Evolutionary conservation across 108 stramenopile genomes (phyloP), one percentile per base, ranked within the genome.

Genomic region (Nitzschia inconspicua): DNA sequence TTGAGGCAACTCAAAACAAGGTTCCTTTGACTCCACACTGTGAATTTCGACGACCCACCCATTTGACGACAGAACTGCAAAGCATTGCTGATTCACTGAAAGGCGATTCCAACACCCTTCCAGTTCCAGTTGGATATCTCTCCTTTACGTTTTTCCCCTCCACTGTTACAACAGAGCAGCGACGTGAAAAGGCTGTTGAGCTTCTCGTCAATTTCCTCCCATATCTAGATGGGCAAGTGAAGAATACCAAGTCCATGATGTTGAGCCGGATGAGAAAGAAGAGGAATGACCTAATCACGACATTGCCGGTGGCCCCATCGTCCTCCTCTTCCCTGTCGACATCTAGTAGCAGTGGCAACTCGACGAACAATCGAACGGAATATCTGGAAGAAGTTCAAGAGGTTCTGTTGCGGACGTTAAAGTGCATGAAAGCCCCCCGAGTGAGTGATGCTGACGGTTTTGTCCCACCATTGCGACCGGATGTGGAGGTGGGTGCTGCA

Each of bases 111-210:
- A 23, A 28, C 19, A 27, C 25, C 16, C 30, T 44, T 39, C 43
- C 61, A n/a, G 24, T 35, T 1, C 40, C 34, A 9, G 47, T 57
- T 29, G 66, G 66, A 3, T 66, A 26, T 56, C 66, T 57, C 28
- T 66, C 66, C 4, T 57, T 66, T 28, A 47, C 56, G 3, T 66
- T 66, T 28, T 66, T 66, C 31, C 63, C 63, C 19, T 64, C 50
- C 5, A 44, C 30, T 31, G 63, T 49, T 14, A 40, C 46, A 39
- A 51, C 63, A 1, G 5, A 40, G 5, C 42, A 51, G n/a, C 46
- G 39, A 4, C 36, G 41, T 32, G 41, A 16, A 5, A 28, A 41
- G 41, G 63, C 63, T 3, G 46, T 46, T 11, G 36, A 54, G 22
- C 18, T 54, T 14, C 4, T 64, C 13, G 63, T 64, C 4, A 64